Percentiles rank a stretch among this genome's conserved stretches.
Evolutionary conservation across 2,329 filamentous ascomycete genomes (phyloP).

Genomic region (Fusarium sp.): DNA sequence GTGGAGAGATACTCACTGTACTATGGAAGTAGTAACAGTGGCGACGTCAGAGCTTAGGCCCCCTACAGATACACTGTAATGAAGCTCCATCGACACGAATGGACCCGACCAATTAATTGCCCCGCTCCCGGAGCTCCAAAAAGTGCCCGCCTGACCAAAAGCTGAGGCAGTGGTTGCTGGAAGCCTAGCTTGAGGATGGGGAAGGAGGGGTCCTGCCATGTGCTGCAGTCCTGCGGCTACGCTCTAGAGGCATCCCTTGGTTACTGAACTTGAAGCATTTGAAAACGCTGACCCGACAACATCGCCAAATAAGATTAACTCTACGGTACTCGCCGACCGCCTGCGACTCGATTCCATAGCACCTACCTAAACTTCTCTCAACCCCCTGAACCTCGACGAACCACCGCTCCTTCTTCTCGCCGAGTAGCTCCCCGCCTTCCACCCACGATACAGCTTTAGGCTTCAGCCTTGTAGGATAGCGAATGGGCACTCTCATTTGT

Average conservation of each 20-base stretch:
- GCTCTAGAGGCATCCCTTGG: conserved; percentile 11
- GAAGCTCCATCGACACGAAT: background rate
- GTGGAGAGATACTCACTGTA: conserved; percentile 4
- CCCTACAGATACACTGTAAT: conserved; percentile 11
- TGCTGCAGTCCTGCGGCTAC: background rate
- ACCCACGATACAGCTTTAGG: conserved; percentile 31
- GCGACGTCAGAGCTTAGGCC: conserved; percentile 29
- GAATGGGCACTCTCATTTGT: conserved; percentile 43
- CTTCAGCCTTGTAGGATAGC: conserved; percentile 40
- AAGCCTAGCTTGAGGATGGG: conserved; percentile 12
- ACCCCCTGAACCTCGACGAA: conserved; percentile 2
- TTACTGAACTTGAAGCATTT: conserved; percentile 13
- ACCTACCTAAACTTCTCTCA: background rate
- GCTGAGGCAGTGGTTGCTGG: conserved; percentile 29
- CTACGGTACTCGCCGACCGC: background rate
- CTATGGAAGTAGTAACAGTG: too few relatives aligned
- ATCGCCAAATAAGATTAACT: conserved; percentile 17
- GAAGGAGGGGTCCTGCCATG: conserved; percentile 40
- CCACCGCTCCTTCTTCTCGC: conserved; percentile 4
- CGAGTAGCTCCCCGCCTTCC: conserved; percentile 23
- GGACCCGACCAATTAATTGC: background rate
- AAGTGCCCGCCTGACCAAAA: conserved; percentile 40
- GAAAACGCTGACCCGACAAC: conserved; percentile 40
- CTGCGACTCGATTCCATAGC: background rate
- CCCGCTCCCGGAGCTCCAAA: conserved; percentile 22